Evolutionary conservation across 2,329 filamentous ascomycete genomes (phyloP).

Genomic region (Fusarium concolor): DNA sequence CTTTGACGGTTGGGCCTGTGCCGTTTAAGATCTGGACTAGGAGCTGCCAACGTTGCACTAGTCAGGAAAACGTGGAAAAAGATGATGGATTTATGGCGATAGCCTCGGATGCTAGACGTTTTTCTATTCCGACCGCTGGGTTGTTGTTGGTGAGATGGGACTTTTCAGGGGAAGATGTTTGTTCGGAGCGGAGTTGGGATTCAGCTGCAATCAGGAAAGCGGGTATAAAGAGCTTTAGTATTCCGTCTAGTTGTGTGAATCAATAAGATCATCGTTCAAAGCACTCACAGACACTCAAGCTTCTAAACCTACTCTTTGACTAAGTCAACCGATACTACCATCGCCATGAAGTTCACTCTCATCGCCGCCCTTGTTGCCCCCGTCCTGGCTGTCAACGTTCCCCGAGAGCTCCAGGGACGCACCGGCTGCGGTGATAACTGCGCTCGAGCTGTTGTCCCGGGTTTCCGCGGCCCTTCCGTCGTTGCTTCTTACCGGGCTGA

Average conservation of each 20-base stretch:
- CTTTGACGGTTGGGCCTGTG: constrained; percentile 23
- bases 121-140: neutral
- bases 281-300: neutral
- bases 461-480: constrained; percentile 17
- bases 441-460: constrained; percentile 35
- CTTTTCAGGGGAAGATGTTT: neutral
- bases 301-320: neutral
- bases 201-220: neutral
- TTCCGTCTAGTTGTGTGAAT: neutral
- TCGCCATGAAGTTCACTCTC: constrained; percentile 38
- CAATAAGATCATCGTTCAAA: neutral
- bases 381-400: constrained; percentile 26
- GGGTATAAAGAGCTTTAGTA: constrained; percentile 15
- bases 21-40: constrained; percentile 27
- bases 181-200: too few relatives aligned
- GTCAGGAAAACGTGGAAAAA: neutral
- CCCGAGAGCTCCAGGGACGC: constrained; percentile 30
- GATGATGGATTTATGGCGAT: constrained; percentile 8
- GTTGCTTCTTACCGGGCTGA: constrained; percentile 32
- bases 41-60: constrained; percentile 17
- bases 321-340: neutral
- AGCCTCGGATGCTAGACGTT: constrained; percentile 6
- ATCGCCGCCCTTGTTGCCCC: constrained; percentile 30
- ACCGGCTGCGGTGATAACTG: constrained; percentile 36
- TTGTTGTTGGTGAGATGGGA: neutral